Evolutionary conservation across 2,329 filamentous ascomycete genomes (phyloP), one percentile per base, ranked within the genome.

Genomic region (Colletotrichum viniferum): DNA sequence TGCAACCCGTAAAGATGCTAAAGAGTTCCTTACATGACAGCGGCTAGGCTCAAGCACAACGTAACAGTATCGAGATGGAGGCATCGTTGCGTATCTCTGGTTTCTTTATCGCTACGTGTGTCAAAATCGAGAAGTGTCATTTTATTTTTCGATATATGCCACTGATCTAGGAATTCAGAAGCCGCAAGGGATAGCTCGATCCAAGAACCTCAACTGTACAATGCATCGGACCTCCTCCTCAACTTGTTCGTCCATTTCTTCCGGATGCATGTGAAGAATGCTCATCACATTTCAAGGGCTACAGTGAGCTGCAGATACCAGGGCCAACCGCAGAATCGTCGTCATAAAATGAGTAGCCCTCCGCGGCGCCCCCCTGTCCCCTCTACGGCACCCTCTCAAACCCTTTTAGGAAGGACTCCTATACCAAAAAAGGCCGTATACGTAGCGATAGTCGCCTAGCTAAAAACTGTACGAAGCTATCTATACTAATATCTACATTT

Each of bases 201-300:
- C 1, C 38, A 43, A n/a, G 18, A 48, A n/a, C 9, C 38, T n/a
- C 9, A 48, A 6, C 9, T 48, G 1, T 48, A n/a, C 18, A n/a
- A 43, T 48, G 9, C 18, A 48, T 12, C 43, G 18, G 18, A 48
- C 18, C 18, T 21, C 43, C 38, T n/a, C 18, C 18, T 48, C 10
- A 4, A 21, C 43, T n/a, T 48, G 43, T 48, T 48, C 43, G 43
- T 48, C 9, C 43, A 21, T 48, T 21, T 48, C 43, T 48, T n/a
- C 43, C 43, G 43, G 3, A 48, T 21, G 43, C 43, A 48, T 48
- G 18, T 21, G 43, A 48, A 48, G 43, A 48, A 48, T 48, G 43
- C 24, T 56, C 52, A 56, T 56, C 52, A 56, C 52, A 21, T 48
- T 48, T n/a, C 18, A 48, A 48, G 43, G 43, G 43, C 43, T n/a